Percentiles rank a stretch among this genome's conserved stretches.
Evolutionary conservation across 1,284 basidiomycete genomes (phyloP).

Genomic region (Tetrapyrgos nigripes): DNA sequence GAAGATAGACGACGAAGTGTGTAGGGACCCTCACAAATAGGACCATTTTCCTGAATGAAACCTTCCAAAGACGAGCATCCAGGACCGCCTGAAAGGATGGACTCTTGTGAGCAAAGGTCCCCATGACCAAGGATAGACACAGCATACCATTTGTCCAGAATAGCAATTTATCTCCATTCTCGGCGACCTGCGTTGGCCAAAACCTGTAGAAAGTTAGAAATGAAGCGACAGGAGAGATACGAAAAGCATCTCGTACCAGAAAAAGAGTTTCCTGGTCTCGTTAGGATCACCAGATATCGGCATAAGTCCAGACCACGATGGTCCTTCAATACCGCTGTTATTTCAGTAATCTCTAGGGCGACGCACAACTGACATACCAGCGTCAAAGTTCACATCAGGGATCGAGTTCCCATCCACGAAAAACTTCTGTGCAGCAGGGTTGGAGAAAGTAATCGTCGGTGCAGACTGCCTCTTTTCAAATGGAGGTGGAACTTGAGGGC

Average conservation of each 20-base stretch:
- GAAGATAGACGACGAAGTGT: background rate
- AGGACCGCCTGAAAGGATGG: constrained; percentile 44
- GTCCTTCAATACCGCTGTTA: constrained; percentile 33
- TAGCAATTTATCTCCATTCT: constrained; percentile 54
- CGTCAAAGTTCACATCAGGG: constrained; percentile 66
- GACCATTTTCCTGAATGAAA: constrained; percentile 79
- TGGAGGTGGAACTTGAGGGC: constrained; percentile 30
- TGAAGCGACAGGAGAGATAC: background rate
- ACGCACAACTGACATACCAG: constrained; percentile 34
- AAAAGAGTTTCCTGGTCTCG: constrained; percentile 76
- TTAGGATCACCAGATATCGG: constrained; percentile 63
- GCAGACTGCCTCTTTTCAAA: constrained; percentile 38
- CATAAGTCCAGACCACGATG: constrained; percentile 72
- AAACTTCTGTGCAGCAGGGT: constrained; percentile 67
- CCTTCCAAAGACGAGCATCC: constrained; percentile 80
- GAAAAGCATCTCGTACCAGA: constrained; percentile 62
- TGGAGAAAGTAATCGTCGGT: constrained; percentile 59
- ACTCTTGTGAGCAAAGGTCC: constrained; percentile 1
- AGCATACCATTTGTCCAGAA: constrained; percentile 56
- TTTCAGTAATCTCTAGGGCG: background rate
- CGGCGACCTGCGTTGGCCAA: constrained; percentile 53
- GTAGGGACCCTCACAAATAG: constrained; percentile 38
- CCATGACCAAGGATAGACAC: constrained; percentile 21
- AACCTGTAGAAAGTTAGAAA: constrained; percentile 28
- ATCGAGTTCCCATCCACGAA: constrained; percentile 69